Evolutionary conservation across 208 protist genomes (phyloP), one percentile per base, ranked within the genome.

Genomic region (Wallacemonas sp.): DNA sequence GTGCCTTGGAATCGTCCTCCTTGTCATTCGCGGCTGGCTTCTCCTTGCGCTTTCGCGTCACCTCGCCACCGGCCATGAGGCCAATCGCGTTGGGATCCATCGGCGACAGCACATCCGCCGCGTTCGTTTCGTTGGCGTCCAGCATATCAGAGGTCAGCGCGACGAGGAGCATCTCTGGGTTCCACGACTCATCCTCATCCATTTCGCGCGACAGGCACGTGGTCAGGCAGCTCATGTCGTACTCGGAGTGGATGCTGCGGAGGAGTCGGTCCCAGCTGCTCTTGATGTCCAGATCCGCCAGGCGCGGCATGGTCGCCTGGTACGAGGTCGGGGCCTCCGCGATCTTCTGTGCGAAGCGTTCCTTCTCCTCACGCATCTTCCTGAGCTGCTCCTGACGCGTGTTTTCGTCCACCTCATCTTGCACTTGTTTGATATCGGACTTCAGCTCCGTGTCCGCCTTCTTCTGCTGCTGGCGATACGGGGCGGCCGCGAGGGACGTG

Each of bases 111-210:
- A 62, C 72, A 36, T 70, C 65, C 26, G 62, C 78, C 9, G 74
- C 71, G 47, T 66, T 70, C 29, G 66, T 33, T 71, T 92, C 82
- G 1, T 74, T 79, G 14, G 83, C 85, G 61, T 96, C 90, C 23
- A 83, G 70, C 76, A 96, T 73, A 54, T 93, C 87, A 1, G 90
- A 96, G 21, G 86, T 94, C 39, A 96, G 86, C 75, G 94, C 88
- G 54, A 94, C 87, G 12, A 96, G 76, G 34, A 96, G 74, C 88
- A 94, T 92, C 11, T 96, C 86, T 14, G 90, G 87, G 61, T 94
- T 92, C 88, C 90, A 96, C 66, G 78, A 41, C 16, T 84, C 77
- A 47, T 96, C 90, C 72, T 96, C 90, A 61, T 96, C 90, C 16
- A 96, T 70, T 61, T 93, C 79, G 39, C 79, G 84, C 44, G 81